Base-by-base conservation (phyloP, 2,329 filamentous ascomycete species). In the Magnaporthales sp. region DNA sequence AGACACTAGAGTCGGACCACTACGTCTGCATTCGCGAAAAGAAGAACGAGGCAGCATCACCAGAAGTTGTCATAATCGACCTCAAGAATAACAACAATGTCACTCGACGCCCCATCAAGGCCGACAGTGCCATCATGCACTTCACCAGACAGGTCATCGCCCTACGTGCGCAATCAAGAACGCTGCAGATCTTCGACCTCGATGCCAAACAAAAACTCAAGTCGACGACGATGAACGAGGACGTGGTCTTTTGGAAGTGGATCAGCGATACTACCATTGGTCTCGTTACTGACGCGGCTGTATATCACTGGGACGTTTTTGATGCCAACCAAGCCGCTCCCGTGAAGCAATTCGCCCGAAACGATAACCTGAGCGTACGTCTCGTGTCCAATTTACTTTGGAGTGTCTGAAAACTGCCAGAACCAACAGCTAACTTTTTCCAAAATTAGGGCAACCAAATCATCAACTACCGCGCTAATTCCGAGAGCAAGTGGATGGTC, bases 91-190 rank as follows among this genome's bases (percentile, higher is more conserved):
- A 89, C 82, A 97, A 97, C 87, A 94, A 95, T 83, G 89, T 97
- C 78, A 95, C 92, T 73, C 90, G 91, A 75, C 88, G 94, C 77
- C 92, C 94, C 63, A 99, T 99, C 84, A 98, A 97, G 84, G 95
- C 95, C 75, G 95, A 99, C 82, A 98, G 93, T 87, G 95, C 96
- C 74, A 97, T 99, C 77, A 98, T 99, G 95, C 95, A 99, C 86
- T 97, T 92, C 92, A 90, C 86, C 73, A 91, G 90, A 77, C 92
- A 97, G 79, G 92, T 99, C 77, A 98, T 99, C 75, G 95, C 96
- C 70, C 86, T 99, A 72, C 97, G 96, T 81, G 94, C 95, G 63
- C 92, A 97, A 78, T 91, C 90, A 70, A 87, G 93, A 76, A 99
- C 95, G 71, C 86, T 99, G 69, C 96, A 99, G 82, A 96, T 99